Base-by-base conservation (phyloP, 2,329 filamentous ascomycete species). In the Colletotrichum musae region DNA sequence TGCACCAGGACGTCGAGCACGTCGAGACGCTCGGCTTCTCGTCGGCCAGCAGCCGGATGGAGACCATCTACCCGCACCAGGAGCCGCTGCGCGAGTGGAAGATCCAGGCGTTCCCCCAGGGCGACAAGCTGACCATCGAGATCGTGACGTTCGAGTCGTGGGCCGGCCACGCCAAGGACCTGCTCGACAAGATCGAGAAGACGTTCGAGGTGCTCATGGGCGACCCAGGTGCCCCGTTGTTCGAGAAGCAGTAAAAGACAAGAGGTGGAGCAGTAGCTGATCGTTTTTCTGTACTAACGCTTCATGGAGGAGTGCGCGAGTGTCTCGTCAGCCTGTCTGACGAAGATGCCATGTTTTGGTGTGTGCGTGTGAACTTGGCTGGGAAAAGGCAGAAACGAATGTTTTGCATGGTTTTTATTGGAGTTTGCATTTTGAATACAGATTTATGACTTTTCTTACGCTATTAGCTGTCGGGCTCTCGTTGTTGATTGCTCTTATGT, bases 1-100 rank as follows among this genome's bases (percentile, higher is more conserved):
- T 89, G 13, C 87, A 89, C 76, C 87, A 89, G 76, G 87, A 88
- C 72, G 87, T 88, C 52, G 86, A 87, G 63, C 88, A 90, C 74
- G 88, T 90, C n/a, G 88, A 91, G 73, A 81, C 79, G 28, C 81
- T 89, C 13, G 76, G 73, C 5, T 81, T 85, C 68, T 75, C 77
- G n/a, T 74, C 72, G 24, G 78, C 76, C 13, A 77, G 73, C 63
- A 70, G 70, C 54, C 79, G 80, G 48, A 84, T 89, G 72, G 89
- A 90, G 77, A 91, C 89, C 12, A 74, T 87, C 16, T 90, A 89
- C 73, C 87, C 89, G 3, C 85, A 89, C 73, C 82, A 85, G 39
- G 87, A 89, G 71, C 87, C 86, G 45, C 77, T 88, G 50, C 77
- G 82, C 18, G 86, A 85, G 75, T 89, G 88, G 81, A 89, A 91